Conservation (phyloP, 192 early-diverging fungal genomes). For the Ramicandelaber brevisporus region DNA sequence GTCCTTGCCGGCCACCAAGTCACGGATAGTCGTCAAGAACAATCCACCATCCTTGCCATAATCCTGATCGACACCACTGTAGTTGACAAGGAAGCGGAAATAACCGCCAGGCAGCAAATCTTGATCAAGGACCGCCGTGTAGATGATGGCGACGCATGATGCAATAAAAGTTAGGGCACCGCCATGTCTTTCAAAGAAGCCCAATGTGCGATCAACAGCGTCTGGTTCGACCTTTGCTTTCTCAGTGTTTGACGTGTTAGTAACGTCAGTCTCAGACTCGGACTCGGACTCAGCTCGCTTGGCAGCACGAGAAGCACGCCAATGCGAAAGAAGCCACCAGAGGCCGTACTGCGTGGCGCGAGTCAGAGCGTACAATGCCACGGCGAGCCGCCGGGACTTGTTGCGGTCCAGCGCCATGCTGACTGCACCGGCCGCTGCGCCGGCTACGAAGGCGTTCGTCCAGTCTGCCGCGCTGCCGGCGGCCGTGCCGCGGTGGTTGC, state of each 20-base stretch:
- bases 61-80: slow-evolving; percentile 9
- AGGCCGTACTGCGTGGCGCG: slow-evolving; percentile 31
- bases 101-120: slow-evolving; percentile 29
- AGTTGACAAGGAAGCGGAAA: slow-evolving; percentile 19
- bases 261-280: too few relatives aligned
- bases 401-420: slow-evolving; percentile 30
- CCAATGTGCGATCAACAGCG: too few relatives aligned
- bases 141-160: slow-evolving; percentile 12
- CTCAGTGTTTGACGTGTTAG: too few relatives aligned
- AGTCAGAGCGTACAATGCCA: slow-evolving; percentile 34
- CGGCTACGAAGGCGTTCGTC: slow-evolving; percentile 35
- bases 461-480: slow-evolving; percentile 17
- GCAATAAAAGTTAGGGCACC: too few relatives aligned
- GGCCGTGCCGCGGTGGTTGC: slow-evolving; percentile 11
- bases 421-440: slow-evolving; percentile 27
- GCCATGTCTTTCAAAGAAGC: too few relatives aligned
- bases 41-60: slow-evolving; percentile 4
- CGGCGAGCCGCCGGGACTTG: slow-evolving; percentile 24
- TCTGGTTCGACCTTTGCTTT: too few relatives aligned
- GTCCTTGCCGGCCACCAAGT: slow-evolving; percentile 1
- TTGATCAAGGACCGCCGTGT: slow-evolving; percentile 21
- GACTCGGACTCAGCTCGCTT: slow-evolving; percentile 2
- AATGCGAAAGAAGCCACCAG: slow-evolving; percentile 31
- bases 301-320: slow-evolving; percentile 12
- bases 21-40: slow-evolving; percentile 4